Conservation (phyloP, 2,329 filamentous ascomycete species). For the Penicillium sumatraense region DNA sequence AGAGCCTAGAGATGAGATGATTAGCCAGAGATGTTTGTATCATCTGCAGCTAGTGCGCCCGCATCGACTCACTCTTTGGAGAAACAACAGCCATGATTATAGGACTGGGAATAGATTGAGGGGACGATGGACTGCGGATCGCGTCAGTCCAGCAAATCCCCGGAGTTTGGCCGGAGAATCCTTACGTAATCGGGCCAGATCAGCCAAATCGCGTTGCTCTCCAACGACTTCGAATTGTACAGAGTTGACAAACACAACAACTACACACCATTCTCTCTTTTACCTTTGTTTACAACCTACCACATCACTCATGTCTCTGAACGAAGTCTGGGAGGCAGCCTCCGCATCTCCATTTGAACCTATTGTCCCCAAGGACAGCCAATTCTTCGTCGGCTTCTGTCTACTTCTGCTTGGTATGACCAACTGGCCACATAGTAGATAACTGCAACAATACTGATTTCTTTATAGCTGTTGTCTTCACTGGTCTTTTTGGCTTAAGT, state of each 20-base stretch:
- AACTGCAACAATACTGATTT: constrained; percentile 22
- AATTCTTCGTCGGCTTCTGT: constrained; percentile 79
- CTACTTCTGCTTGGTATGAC: constrained; percentile 69
- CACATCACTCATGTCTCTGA: constrained; percentile 65
- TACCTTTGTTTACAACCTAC: not conserved
- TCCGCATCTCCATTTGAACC: constrained; percentile 84
- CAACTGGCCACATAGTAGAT: constrained; percentile 16
- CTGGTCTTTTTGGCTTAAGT: constrained; percentile 87
- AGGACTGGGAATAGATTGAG: not conserved
- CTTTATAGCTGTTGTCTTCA: constrained; percentile 65
- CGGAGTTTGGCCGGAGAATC: constrained; percentile 13
- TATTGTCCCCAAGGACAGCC: constrained; percentile 76
- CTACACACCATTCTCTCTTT: constrained; percentile 1
- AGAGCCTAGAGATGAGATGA: constrained; percentile 29
- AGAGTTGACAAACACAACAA: too few species aligned
- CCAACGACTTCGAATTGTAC: not conserved
- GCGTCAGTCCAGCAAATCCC: constrained; percentile 13
- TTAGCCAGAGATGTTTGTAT: too few species aligned
- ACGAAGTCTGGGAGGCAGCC: constrained; percentile 92
- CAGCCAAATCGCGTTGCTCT: constrained; percentile 9
- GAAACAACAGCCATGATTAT: constrained; percentile 26
- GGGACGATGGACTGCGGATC: not conserved
- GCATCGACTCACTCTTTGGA: constrained; percentile 41
- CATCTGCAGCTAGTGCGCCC: too few species aligned
- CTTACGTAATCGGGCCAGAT: constrained; percentile 25